These are phyloP conservation scores for Dissoconium aciculare DNA, from an alignment of 2,329 filamentous ascomycete species.

Conservation along the genomic window DNA sequence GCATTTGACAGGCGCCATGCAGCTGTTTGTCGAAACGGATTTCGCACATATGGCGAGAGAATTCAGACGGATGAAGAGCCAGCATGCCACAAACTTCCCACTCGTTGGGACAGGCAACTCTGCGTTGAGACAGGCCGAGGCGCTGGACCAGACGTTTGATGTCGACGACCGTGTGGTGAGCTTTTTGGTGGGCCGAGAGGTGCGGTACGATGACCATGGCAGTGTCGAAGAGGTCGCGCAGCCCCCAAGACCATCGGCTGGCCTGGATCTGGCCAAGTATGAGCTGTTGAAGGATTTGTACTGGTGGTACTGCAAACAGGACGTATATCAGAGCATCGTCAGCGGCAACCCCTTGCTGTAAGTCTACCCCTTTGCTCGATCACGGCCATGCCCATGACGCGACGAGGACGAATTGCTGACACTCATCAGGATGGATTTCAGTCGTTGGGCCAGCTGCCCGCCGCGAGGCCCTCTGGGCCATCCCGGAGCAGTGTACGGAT, in stretches of 20 bases:
- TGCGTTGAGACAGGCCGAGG: conserved; percentile 13
- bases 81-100: conserved; percentile 28
- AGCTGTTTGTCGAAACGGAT: conserved; percentile 70
- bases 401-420: conserved; percentile 8
- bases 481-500: conserved; percentile 67
- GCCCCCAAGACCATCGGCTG: conserved; percentile 17
- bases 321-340: conserved; percentile 77
- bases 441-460: conserved; percentile 71
- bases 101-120: conserved; percentile 3
- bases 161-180: conserved; percentile 45
- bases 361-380: conserved; percentile 34
- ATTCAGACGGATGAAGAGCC: conserved; percentile 49
- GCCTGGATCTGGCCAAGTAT: conserved; percentile 57
- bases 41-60: conserved; percentile 57
- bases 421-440: conserved; percentile 54
- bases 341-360: conserved; percentile 77
- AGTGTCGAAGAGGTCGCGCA: conserved; percentile 29
- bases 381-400: too few species aligned
- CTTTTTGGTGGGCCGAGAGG: conserved; percentile 40
- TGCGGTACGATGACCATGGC: conserved; percentile 45
- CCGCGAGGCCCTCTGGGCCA: conserved; percentile 68
- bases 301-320: conserved; percentile 95
- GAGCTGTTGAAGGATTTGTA: conserved; percentile 73
- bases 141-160: conserved; percentile 27
- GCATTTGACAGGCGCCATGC: conserved; percentile 70